Evolutionary conservation across 805 yeast species (phyloP), one percentile per base, ranked within the genome.

Genomic region (Spathaspora sp.): DNA sequence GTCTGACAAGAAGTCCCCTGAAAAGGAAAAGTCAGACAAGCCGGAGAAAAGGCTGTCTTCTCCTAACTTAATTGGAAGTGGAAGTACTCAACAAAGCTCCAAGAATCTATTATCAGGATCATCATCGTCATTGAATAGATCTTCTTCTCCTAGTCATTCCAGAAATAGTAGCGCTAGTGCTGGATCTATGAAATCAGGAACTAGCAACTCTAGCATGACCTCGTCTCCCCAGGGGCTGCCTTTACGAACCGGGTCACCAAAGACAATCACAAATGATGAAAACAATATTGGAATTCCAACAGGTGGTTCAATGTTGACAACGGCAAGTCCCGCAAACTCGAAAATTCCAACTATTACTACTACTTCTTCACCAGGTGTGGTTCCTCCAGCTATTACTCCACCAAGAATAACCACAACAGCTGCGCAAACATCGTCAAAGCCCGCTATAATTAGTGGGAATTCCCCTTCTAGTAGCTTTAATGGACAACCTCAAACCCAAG

Each of bases 1-100:
- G 52, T 42, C 63, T 1, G 70, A 72, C 19, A 71, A 72, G 49
- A 73, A 72, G 57, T 69, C 68, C 45, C 58, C 60, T 42, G 70
- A 67, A 20, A 72, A 70, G 31, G 65, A 63, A 47, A 62, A 65
- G 45, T 49, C 48, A 53, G 66, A 66, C 31, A 58, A 59, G 48
- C 35, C 54, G 39, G 57, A 57, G 31, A 55, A 57, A 20, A 43
- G 48, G 17, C 16, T 45, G 28, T 29, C 42, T 7, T 46, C 52
- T 35, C 49, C 49, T 35, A 40, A 18, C n/a, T 20, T 45, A 8
- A 46, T 19, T 28, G 28, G 40, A 43, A 40, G 31, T 20, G 28
- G 39, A 9, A 26, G 54, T 17, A 43, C 52, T 16, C 49, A 26
- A 44, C 54, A 48, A 43, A 45, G 46, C 23, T 52, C 59, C 35